These are phyloP conservation scores for Phytophthora hibernalis DNA, from an alignment of 352 stramenopile species.

Conservation along the genomic window DNA sequence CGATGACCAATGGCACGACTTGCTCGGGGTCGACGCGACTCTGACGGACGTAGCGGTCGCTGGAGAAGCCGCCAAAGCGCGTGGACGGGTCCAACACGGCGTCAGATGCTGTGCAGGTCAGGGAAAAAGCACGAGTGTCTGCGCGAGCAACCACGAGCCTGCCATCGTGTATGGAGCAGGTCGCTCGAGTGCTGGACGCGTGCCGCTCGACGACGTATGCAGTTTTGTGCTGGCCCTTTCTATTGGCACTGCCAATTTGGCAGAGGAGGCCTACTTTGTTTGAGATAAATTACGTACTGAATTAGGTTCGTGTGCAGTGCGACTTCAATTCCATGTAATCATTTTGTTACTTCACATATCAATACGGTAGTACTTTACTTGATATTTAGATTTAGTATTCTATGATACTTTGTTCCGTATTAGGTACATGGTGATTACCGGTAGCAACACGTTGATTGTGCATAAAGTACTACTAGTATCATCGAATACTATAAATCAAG, in stretches of 20 bases:
- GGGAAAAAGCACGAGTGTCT: slow-evolving; percentile 17
- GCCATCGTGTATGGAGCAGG: slow-evolving; percentile 18
- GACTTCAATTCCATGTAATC: too few species aligned
- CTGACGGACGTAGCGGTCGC: slow-evolving; percentile 39
- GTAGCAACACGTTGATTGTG: too few species aligned
- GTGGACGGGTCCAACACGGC: slow-evolving; percentile 4
- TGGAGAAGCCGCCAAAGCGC: slow-evolving; percentile 42
- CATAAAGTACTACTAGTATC: too few species aligned
- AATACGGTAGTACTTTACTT: too few species aligned
- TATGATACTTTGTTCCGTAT: too few species aligned
- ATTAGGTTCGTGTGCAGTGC: too few species aligned
- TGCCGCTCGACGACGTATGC: slow-evolving; percentile 1
- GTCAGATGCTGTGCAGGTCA: background rate
- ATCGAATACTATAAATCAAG: too few species aligned
- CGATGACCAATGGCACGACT: slow-evolving; percentile 61
- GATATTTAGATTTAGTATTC: too few species aligned
- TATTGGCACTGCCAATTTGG: too few species aligned
- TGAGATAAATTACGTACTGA: background rate
- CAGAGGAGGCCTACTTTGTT: slow-evolving; percentile 22
- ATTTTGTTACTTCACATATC: too few species aligned
- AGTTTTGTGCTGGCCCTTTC: slow-evolving; percentile 5
- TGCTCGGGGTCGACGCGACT: slow-evolving; percentile 45
- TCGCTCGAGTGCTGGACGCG: slow-evolving; percentile 9
- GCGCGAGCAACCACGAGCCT: slow-evolving; percentile 26
- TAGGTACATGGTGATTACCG: too few species aligned